These are phyloP conservation scores for Ceratocystiopsis sp. DNA, from an alignment of 2,329 filamentous ascomycete genomes.

Conservation along the genomic window DNA sequence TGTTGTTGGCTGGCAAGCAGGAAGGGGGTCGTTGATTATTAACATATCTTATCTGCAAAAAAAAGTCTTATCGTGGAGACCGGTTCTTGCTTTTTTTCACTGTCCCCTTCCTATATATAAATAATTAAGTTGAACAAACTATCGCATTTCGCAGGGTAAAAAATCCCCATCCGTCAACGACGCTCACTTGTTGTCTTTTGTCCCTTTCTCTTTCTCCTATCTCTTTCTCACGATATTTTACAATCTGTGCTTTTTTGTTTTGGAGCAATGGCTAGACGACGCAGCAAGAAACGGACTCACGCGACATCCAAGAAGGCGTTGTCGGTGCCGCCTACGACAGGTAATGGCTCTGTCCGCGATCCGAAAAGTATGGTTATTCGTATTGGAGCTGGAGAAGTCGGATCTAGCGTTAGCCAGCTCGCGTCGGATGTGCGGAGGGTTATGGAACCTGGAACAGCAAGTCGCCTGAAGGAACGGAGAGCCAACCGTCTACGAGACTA, in stretches of 20 bases:
- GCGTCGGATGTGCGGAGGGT: slow-evolving; percentile 80
- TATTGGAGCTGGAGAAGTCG: slow-evolving; percentile 85
- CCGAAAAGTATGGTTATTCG: slow-evolving; percentile 98
- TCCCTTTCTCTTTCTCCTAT: too few relatives aligned
- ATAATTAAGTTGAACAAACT: too few relatives aligned
- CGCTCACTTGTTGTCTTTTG: too few relatives aligned
- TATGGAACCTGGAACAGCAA: slow-evolving; percentile 92
- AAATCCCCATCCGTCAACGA: too few relatives aligned
- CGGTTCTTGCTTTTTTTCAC: not conserved
- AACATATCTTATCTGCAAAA: not conserved
- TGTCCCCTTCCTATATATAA: not conserved
- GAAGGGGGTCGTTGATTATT: not conserved
- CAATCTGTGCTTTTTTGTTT: too few relatives aligned
- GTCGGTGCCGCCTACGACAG: slow-evolving; percentile 27
- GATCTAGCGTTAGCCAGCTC: slow-evolving; percentile 77
- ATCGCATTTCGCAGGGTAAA: too few relatives aligned
- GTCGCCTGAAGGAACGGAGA: slow-evolving; percentile 72
- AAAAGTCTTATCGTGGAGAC: slow-evolving; percentile 1
- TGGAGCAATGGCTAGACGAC: slow-evolving; percentile 54
- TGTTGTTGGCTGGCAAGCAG: slow-evolving; percentile 29
- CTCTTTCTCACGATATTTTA: too few relatives aligned
- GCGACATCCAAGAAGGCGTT: slow-evolving; percentile 23
- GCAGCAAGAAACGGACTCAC: slow-evolving; percentile 83
- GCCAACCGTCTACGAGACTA: slow-evolving; percentile 85
- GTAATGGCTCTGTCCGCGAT: slow-evolving; percentile 46